Percentiles rank a stretch among this genome's conserved stretches.
Conservation (phyloP, 192 early-diverging fungal genomes). For the Entophlyctis luteolus region DNA sequence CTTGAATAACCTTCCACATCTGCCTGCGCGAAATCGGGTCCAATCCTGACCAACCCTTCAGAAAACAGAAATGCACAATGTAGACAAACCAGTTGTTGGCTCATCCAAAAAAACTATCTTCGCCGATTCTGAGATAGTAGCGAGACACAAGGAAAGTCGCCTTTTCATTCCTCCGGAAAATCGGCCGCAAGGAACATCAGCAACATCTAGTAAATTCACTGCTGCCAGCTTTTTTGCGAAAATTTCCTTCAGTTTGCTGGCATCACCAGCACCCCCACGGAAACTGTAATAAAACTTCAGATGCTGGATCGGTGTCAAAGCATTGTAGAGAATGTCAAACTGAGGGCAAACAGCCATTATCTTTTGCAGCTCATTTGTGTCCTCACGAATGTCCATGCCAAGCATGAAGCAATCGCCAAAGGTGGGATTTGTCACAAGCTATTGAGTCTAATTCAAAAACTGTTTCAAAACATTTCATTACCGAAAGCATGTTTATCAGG, state of each 20-base stretch:
- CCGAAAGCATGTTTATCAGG: constrained; percentile 65
- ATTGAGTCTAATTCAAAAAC: background rate
- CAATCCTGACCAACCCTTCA: constrained; percentile 50
- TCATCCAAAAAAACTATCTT: constrained; percentile 63
- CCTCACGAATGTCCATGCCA: constrained; percentile 48
- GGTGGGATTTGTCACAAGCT: constrained; percentile 46
- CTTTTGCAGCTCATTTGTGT: constrained; percentile 52
- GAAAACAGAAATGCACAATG: background rate
- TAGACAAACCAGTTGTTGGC: constrained; percentile 42
- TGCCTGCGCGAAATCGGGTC: constrained; percentile 63
- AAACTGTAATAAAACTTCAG: constrained; percentile 57
- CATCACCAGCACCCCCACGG: constrained; percentile 52
- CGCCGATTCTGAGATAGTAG: constrained; percentile 54
- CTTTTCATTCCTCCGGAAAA: constrained; percentile 59
- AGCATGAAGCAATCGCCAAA: constrained; percentile 58
- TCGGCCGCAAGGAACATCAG: constrained; percentile 42
- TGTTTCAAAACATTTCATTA: constrained; percentile 13
- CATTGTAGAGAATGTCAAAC: constrained; percentile 64
- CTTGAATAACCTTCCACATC: constrained; percentile 58
- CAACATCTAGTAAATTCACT: constrained; percentile 51
- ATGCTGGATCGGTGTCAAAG: constrained; percentile 63
- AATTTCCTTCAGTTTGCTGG: constrained; percentile 40
- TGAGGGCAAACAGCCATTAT: constrained; percentile 70
- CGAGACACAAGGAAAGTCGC: constrained; percentile 59
- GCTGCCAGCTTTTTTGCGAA: constrained; percentile 49